phyloP scores from a whole-genome alignment of 2,329 filamentous ascomycete species.

The Chaetomiaceae sp. region DNA sequence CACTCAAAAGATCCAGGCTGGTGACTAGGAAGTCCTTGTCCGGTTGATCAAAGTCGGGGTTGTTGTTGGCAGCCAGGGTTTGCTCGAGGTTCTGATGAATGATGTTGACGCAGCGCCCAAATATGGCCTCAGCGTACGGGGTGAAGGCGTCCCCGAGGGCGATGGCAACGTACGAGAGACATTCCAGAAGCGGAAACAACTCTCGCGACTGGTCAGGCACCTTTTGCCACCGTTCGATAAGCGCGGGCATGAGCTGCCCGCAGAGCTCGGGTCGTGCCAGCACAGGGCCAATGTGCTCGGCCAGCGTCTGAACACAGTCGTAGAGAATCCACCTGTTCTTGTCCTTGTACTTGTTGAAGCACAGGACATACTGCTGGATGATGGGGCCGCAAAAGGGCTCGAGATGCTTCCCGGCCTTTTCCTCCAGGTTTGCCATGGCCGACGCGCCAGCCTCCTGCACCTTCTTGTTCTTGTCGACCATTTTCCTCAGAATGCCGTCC shows the following conservation, averaged over 20 bases:
- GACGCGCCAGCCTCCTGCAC: conserved; percentile 95
- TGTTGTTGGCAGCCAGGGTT: conserved; percentile 61
- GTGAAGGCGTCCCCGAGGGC: conserved; percentile 77
- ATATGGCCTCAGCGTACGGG: conserved; percentile 80
- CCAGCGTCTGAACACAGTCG: conserved; percentile 94
- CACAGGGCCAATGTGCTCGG: conserved; percentile 79
- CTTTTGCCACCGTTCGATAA: conserved; percentile 81
- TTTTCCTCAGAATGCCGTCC: conserved; percentile 88
- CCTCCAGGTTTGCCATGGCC: conserved; percentile 91
- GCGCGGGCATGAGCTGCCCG: conserved; percentile 81
- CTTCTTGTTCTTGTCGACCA: conserved; percentile 96
- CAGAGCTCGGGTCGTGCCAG: conserved; percentile 78
- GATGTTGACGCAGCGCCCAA: conserved; percentile 80
- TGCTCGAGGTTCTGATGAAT: conserved; percentile 89
- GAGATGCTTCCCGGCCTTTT: conserved; percentile 76
- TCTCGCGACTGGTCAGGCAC: conserved; percentile 86
- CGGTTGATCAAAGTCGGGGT: conserved; percentile 65
- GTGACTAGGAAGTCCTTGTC: conserved; percentile 98
- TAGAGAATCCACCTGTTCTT: conserved; percentile 98
- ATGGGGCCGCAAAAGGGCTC: conserved; percentile 86
- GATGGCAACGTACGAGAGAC: conserved; percentile 86
- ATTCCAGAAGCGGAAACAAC: conserved; percentile 92
- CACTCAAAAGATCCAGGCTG: conserved; percentile 85
- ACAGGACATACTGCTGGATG: conserved; percentile 83
- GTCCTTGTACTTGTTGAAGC: conserved; percentile 95